Conservation (phyloP, 768 basidiomycete species). For the Nidularia sp. region DNA sequence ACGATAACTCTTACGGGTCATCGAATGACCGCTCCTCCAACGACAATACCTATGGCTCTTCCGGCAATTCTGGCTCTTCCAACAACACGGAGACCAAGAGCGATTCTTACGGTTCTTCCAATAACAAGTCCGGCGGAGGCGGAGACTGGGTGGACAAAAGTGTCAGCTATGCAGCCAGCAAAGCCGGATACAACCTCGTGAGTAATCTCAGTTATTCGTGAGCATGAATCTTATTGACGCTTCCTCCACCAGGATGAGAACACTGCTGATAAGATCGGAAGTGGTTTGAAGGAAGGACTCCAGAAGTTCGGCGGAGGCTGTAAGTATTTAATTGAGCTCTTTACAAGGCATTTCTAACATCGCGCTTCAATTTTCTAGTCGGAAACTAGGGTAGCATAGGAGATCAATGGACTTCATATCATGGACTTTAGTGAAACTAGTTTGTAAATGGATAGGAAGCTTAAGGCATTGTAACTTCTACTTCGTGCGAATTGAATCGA, state of each 20-base stretch:
- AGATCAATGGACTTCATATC: no score
- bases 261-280: constrained; percentile 33
- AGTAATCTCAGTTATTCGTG: constrained; percentile 10
- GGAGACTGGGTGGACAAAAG: constrained; percentile 33
- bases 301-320: constrained; percentile 26
- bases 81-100: constrained; percentile 8
- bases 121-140: constrained; percentile 5
- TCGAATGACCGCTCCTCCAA: constrained; percentile 12
- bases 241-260: constrained; percentile 21
- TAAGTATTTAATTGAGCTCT: no score
- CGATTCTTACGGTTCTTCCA: constrained; percentile 14
- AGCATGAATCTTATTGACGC: no score
- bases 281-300: constrained; percentile 29
- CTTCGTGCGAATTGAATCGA: no score
- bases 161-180: constrained; percentile 30
- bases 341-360: no score
- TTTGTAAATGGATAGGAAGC: no score
- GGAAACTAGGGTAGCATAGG: no score
- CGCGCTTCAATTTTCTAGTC: no score
- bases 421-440: no score
- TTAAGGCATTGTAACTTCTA: no score
- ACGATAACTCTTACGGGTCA: constrained; percentile 14
- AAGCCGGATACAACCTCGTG: constrained; percentile 43
- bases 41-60: constrained; percentile 9
- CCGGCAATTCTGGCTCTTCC: constrained; percentile 13